Percentiles rank a stretch among this genome's conserved stretches.
phyloP scores from a whole-genome alignment of 768 basidiomycete species.

The Leucogyrophana mollusca region DNA sequence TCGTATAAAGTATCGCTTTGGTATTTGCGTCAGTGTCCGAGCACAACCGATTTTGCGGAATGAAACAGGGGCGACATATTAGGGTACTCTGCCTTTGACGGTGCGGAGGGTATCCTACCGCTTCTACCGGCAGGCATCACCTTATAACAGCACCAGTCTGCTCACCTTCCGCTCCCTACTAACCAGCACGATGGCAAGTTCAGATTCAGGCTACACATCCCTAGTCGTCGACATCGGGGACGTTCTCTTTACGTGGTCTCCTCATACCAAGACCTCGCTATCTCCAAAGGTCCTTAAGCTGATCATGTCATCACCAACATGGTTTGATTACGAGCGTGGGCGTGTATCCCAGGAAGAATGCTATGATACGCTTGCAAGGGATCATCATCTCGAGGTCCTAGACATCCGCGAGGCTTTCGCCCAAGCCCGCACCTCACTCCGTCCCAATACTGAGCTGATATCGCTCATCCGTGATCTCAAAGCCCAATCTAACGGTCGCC shows the following conservation, averaged over 20 bases:
- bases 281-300: constrained; percentile 37
- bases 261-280: constrained; percentile 42
- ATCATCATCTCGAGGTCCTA: constrained; percentile 34
- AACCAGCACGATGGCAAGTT: too few relatives aligned
- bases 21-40: too few relatives aligned
- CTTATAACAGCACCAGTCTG: too few relatives aligned
- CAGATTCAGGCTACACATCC: too few relatives aligned
- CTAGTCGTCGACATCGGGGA: constrained; percentile 57
- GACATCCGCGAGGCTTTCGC: constrained; percentile 46
- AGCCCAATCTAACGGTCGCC: constrained; percentile 26
- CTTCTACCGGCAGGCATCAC: too few relatives aligned
- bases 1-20: too few relatives aligned
- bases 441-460: constrained; percentile 42
- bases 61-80: too few relatives aligned
- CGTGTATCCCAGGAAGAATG: constrained; percentile 42
- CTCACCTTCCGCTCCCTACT: too few relatives aligned
- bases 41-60: too few relatives aligned
- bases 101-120: too few relatives aligned
- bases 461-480: constrained; percentile 47
- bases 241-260: constrained; percentile 55
- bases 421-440: constrained; percentile 47
- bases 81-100: too few relatives aligned
- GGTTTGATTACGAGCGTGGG: constrained; percentile 57
- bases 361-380: constrained; percentile 38
- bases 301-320: constrained; percentile 46